Evolutionary conservation across 2,329 filamentous ascomycete species (phyloP).

Genomic region (Fusarium miscanthi): DNA sequence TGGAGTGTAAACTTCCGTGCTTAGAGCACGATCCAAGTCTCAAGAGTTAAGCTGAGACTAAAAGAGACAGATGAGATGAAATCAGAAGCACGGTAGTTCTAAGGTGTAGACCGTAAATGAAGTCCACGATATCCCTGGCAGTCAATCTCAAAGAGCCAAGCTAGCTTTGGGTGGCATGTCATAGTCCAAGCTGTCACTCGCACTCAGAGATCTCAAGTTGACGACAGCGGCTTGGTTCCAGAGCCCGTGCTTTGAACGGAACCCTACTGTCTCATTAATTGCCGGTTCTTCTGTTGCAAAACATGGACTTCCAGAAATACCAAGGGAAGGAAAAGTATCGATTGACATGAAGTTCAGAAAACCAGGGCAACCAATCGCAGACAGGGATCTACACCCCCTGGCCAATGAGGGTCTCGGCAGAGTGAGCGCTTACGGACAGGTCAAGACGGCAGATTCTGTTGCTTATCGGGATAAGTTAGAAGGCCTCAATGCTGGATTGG

Average conservation of each 20-base stretch:
- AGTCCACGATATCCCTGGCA: background rate
- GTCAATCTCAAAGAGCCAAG: background rate
- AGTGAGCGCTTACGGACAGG: slow-evolving; percentile 9
- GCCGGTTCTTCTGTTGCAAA: background rate
- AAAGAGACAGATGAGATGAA: background rate
- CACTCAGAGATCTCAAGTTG: slow-evolving; percentile 9
- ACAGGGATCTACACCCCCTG: slow-evolving; percentile 3
- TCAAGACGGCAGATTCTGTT: slow-evolving; percentile 1
- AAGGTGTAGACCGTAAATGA: background rate
- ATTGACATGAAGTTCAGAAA: slow-evolving; percentile 24
- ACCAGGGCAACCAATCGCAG: slow-evolving; percentile 43
- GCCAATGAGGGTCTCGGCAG: slow-evolving; percentile 34
- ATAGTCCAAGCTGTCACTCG: slow-evolving; percentile 6
- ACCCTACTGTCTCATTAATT: background rate
- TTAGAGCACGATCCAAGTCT: slow-evolving; percentile 16
- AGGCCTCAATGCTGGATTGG: slow-evolving; percentile 23
- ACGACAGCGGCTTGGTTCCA: slow-evolving; percentile 18
- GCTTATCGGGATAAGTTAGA: slow-evolving; percentile 13
- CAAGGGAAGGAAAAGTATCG: background rate
- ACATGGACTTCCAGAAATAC: slow-evolving; percentile 6
- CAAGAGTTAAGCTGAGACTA: background rate
- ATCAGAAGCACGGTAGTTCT: background rate
- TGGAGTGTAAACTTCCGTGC: slow-evolving; percentile 4
- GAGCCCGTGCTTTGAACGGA: slow-evolving; percentile 3
- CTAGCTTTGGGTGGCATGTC: background rate